Evolutionary conservation across 208 protist species (phyloP).

Genomic region (Novymonas esmeraldas): DNA sequence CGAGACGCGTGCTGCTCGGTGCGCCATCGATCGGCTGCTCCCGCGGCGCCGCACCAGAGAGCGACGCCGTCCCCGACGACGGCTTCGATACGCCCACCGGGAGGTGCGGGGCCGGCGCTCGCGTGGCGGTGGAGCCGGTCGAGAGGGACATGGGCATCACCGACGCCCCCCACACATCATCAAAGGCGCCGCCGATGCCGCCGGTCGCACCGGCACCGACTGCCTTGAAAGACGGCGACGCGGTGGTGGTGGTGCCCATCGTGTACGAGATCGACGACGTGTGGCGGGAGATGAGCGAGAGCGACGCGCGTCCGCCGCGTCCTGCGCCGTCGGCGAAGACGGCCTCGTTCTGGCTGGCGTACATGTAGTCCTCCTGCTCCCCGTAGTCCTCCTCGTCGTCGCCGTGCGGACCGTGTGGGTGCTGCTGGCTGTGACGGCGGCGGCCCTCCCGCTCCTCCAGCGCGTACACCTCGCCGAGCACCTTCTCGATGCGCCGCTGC

Average conservation of each 20-base stretch:
- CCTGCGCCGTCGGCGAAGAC: neutral
- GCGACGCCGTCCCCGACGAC: neutral
- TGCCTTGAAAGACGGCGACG: neutral
- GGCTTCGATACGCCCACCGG: neutral
- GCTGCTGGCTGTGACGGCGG: neutral
- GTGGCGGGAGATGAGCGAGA: neutral
- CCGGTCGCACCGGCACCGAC: neutral
- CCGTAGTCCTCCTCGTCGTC: constrained; percentile 4
- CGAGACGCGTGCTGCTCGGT: constrained; percentile 10
- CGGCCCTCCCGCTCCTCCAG: constrained; percentile 34
- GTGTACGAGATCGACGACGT: neutral
- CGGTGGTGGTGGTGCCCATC: neutral
- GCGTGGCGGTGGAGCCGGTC: neutral
- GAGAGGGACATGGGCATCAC: constrained; percentile 9
- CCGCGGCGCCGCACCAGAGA: neutral
- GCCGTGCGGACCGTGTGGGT: neutral
- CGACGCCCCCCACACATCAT: constrained; percentile 15
- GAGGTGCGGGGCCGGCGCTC: neutral
- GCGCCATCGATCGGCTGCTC: neutral
- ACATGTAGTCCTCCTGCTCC: neutral
- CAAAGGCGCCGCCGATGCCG: neutral
- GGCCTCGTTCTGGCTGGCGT: neutral
- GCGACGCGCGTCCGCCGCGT: neutral
- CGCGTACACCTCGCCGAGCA: constrained; percentile 38
- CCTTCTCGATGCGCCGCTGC: constrained; percentile 50